Evolutionary conservation across 148 eudicot genomes (phyloP).

Genomic region (Diospyros kaki): DNA sequence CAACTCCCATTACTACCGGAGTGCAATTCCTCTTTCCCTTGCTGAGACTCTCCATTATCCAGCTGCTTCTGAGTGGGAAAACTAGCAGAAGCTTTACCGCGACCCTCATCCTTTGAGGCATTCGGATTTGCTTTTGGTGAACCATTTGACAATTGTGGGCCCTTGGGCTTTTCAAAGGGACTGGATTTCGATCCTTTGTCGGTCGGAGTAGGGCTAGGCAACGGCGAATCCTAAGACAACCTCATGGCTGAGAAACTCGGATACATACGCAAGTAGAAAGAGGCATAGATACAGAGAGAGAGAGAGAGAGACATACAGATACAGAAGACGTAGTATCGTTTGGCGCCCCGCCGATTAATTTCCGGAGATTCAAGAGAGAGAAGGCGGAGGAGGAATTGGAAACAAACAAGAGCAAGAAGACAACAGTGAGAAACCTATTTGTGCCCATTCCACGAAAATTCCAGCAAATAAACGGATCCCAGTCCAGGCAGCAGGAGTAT

Average conservation of each 20-base stretch:
- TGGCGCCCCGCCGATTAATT: slow-evolving; percentile 20
- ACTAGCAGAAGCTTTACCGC: neutral
- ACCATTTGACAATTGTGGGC: slow-evolving; percentile 12
- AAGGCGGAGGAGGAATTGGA: slow-evolving; percentile 31
- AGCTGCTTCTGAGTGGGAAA: slow-evolving; percentile 17
- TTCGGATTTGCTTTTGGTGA: slow-evolving; percentile 5
- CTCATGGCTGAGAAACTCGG: neutral
- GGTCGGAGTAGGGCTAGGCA: slow-evolving; percentile 18
- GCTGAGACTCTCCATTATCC: slow-evolving; percentile 11
- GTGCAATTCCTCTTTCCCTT: slow-evolving; percentile 19
- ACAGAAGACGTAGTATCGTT: slow-evolving; percentile 14
- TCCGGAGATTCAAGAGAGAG: slow-evolving; percentile 25
- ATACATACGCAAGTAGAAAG: too few relatives aligned
- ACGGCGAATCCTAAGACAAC: slow-evolving; percentile 27
- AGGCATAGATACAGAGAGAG: neutral
- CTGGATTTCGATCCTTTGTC: slow-evolving; percentile 9
- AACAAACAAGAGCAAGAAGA: slow-evolving; percentile 27
- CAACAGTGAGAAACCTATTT: slow-evolving; percentile 20
- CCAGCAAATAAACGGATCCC: slow-evolving; percentile 5
- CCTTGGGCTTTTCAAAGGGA: slow-evolving; percentile 17
- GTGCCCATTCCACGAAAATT: slow-evolving; percentile 30
- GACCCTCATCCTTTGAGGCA: neutral
- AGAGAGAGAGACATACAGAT: neutral
- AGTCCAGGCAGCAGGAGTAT: slow-evolving; percentile 7
- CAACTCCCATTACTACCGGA: slow-evolving; percentile 31